phyloP scores from a whole-genome alignment of 148 eudicot species.

The Silene latifolia region DNA sequence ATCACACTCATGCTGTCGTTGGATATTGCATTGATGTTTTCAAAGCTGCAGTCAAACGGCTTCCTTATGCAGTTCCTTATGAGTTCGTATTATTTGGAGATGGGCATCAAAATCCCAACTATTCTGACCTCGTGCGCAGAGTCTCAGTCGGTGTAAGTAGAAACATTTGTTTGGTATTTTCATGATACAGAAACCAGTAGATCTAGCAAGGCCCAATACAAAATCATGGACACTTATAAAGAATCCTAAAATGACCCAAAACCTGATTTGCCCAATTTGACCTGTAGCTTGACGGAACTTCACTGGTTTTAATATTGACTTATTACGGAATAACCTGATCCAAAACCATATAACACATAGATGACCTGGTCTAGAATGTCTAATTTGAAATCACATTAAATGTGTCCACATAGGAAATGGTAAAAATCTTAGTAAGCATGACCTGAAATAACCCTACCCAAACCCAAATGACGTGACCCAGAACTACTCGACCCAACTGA shows the following conservation, averaged over 20 bases:
- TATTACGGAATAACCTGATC: not conserved
- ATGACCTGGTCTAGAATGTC: not conserved
- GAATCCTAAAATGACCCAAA: no score
- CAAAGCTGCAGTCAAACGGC: conserved; percentile 36
- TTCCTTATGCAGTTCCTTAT: conserved; percentile 45
- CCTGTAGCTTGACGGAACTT: not conserved
- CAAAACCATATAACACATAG: not conserved
- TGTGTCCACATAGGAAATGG: no score
- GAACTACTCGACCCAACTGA: no score
- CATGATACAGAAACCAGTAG: not conserved
- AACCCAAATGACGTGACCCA: no score
- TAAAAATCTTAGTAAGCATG: no score
- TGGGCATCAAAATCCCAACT: conserved; percentile 39
- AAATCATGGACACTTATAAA: no score
- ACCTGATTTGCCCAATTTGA: no score
- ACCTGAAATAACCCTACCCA: no score
- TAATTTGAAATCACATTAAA: not conserved
- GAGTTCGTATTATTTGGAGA: conserved; percentile 40
- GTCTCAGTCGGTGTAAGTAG: conserved; percentile 40
- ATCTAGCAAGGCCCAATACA: no score
- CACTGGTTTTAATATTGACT: no score
- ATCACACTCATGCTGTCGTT: conserved; percentile 21
- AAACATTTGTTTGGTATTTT: conserved; percentile 1
- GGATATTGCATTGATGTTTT: conserved; percentile 55
- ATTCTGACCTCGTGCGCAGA: conserved; percentile 37